Evolutionary conservation across 176 grass and related monocot species (phyloP), one percentile per base, ranked within the genome.

Genomic region (Eleusine indica): DNA sequence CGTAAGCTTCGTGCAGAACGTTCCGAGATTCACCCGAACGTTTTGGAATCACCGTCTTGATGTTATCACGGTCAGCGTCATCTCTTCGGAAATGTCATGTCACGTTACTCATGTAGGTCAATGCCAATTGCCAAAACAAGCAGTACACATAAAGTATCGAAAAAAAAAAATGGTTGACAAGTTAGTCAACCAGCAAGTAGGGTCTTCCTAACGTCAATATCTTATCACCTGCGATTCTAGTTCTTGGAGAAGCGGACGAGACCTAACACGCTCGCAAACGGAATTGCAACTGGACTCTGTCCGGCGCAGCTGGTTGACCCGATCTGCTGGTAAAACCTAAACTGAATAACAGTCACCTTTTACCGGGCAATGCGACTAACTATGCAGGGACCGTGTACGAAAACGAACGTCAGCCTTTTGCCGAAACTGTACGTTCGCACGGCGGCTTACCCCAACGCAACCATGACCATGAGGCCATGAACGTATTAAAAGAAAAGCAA

Each of bases 21-120:
- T 66, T 17, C 19, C 46, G 57, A 39, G 49, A 57, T 89, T 86
- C 73, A 48, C 38, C 43, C 28, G 12, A 4, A 39, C 6, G 4
- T 21, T 70, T 53, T 35, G 83, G 72, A 6, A 82, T 41, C 83
- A 4, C 56, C 44, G 44, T 77, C 66, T 54, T 56, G 53, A 49
- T 72, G 22, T 22, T 19, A 56, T 78, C 67, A 81, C 4, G 28
- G 1, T 6, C 7, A 4, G 44, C 63, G 71, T 66, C 78, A 57
- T 89, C 78, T 89, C 78, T 76, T 81, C 57, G 57, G 78, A 66
- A 77, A 82, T 71, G 37, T 25, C 66, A 37, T 42, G 70, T 15
- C 76, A 13, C 7, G 21, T 22, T 25, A 10, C 57, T 22, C 57
- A 8, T 16, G 42, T 69, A 42, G 42, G 82, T 77, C 80, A 73